Conservation (phyloP, 306 rosid species). For the Cyamopsis tetragonoloba region DNA sequence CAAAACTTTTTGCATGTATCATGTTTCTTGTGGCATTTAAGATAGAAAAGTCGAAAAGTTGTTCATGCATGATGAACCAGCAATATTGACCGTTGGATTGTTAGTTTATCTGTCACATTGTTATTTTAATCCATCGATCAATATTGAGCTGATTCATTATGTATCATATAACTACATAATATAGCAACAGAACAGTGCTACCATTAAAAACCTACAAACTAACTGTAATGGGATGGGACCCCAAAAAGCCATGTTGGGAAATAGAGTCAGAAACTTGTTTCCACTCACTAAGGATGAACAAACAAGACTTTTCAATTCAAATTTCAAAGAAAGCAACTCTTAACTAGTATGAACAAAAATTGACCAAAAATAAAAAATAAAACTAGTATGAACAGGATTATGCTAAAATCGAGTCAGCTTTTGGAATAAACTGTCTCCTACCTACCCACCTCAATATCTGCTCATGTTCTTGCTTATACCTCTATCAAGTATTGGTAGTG, state of each 20-base stretch:
- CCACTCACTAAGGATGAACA: background rate
- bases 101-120: no score
- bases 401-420: background rate
- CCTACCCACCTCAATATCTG: background rate
- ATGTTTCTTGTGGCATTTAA: no score
- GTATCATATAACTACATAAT: no score
- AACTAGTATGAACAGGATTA: background rate
- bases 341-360: background rate
- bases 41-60: no score
- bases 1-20: background rate
- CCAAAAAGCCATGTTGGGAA: background rate
- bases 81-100: no score
- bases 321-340: background rate
- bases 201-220: background rate
- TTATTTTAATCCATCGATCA: no score
- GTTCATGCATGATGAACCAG: no score
- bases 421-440: background rate
- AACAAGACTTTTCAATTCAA: conserved; percentile 3
- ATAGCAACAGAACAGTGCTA: no score
- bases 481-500: background rate
- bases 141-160: no score
- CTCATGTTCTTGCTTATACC: background rate
- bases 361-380: no score
- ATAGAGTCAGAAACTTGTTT: background rate
- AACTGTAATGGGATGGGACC: background rate